Percentiles rank a stretch among this genome's conserved stretches.
Conservation (phyloP, 345 rosid genomes). For the Moricandia arvensis region DNA sequence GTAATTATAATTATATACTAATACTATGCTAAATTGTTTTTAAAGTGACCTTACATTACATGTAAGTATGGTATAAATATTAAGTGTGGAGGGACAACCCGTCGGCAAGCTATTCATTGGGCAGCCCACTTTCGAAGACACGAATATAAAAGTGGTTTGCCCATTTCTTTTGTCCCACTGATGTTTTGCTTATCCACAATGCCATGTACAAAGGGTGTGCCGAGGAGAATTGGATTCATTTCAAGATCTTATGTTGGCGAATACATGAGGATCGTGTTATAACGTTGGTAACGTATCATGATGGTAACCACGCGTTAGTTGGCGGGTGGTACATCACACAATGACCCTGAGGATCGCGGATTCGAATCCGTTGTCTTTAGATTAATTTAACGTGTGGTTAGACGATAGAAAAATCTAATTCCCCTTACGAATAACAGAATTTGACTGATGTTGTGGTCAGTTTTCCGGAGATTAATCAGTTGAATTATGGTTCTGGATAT, state of each 20-base stretch:
- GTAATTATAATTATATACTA: background rate
- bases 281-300: background rate
- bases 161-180: background rate
- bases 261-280: constrained; percentile 14
- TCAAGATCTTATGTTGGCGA: constrained; percentile 26
- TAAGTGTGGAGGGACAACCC: constrained; percentile 36
- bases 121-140: constrained; percentile 37
- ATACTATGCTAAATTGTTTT: background rate
- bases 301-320: too few species aligned
- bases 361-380: too few species aligned
- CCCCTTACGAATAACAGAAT: too few species aligned
- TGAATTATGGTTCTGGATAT: too few species aligned
- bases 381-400: too few species aligned
- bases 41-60: background rate
- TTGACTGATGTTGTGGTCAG: too few species aligned
- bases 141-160: constrained; percentile 21
- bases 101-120: constrained; percentile 40
- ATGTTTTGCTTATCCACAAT: constrained; percentile 11
- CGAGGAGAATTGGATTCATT: constrained; percentile 5
- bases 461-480: too few species aligned
- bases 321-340: too few species aligned
- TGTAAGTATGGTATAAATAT: background rate
- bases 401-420: too few species aligned
- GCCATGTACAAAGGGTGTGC: background rate
- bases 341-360: too few species aligned